Evolutionary conservation across 768 basidiomycete species (phyloP).

Genomic region (Russula virescens): DNA sequence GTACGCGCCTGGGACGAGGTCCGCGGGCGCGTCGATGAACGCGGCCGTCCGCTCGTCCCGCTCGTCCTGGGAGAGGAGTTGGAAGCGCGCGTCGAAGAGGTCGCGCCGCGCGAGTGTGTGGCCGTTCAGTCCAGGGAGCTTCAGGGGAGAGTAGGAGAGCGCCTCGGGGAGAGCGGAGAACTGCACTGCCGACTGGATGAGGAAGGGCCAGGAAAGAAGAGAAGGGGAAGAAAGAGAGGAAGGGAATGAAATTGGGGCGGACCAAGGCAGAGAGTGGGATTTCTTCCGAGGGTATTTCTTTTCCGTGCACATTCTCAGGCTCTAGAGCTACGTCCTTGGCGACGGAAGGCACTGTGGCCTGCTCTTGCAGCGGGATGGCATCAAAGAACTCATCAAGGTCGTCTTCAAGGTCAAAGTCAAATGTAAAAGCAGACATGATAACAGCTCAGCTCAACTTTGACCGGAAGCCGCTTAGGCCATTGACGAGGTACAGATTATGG

Average conservation of each 20-base stretch:
- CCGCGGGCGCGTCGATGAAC: constrained; percentile 78
- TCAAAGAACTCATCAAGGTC: too few relatives aligned
- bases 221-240: not conserved
- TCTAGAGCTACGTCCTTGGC: not conserved
- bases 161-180: constrained; percentile 59
- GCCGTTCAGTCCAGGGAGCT: constrained; percentile 34
- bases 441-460: too few relatives aligned
- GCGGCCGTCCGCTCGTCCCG: constrained; percentile 32
- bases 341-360: too few relatives aligned
- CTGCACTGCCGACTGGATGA: constrained; percentile 37
- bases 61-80: constrained; percentile 60
- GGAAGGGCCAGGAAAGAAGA: not conserved
- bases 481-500: too few relatives aligned
- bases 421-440: too few relatives aligned
- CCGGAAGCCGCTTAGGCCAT: too few relatives aligned
- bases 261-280: constrained; percentile 31
- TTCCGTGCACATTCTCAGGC: not conserved
- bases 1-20: constrained; percentile 87
- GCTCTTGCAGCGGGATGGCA: too few relatives aligned
- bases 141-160: constrained; percentile 77
- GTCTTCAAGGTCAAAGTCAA: too few relatives aligned
- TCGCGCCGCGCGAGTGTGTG: constrained; percentile 66
- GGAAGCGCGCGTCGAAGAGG: constrained; percentile 94
- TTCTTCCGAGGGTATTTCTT: constrained; percentile 6
- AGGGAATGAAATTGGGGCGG: constrained; percentile 19